These are phyloP conservation scores for Hymenoscyphus fructigenus DNA, from an alignment of 2,329 filamentous ascomycete genomes.

Conservation along the genomic window DNA sequence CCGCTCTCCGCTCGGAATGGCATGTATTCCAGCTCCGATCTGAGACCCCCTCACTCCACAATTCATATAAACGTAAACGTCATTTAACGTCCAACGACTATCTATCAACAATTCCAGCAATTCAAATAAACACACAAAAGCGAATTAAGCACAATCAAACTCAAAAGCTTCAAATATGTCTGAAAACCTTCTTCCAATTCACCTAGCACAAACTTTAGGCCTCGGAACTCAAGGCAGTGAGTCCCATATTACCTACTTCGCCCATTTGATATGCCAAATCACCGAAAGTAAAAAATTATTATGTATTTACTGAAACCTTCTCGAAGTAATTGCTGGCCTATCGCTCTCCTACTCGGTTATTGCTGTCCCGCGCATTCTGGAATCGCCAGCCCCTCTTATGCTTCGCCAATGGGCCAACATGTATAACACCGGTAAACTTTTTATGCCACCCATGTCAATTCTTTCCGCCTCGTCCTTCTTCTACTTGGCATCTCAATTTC, in stretches of 20 bases:
- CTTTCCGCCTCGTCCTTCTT: slow-evolving; percentile 29
- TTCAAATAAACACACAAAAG: neutral
- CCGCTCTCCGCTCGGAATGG: neutral
- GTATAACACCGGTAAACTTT: slow-evolving; percentile 25
- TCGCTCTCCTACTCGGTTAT: slow-evolving; percentile 40
- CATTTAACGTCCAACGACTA: neutral
- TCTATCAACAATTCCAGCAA: neutral
- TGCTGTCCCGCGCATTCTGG: slow-evolving; percentile 52
- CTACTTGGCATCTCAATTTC: slow-evolving; percentile 44
- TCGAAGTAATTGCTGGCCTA: neutral
- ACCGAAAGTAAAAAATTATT: too few relatives aligned
- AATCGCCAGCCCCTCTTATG: slow-evolving; percentile 54
- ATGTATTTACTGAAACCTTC: neutral
- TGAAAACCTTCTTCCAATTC: slow-evolving; percentile 35
- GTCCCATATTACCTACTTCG: neutral
- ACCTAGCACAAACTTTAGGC: slow-evolving; percentile 49
- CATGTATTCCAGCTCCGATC: neutral
- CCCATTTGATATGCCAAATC: neutral
- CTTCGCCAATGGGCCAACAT: slow-evolving; percentile 53
- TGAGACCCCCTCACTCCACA: neutral
- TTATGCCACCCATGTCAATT: neutral
- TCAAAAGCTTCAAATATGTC: neutral
- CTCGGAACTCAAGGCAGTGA: slow-evolving; percentile 40
- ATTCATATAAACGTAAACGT: neutral
- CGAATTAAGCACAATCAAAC: neutral